phyloP scores from a whole-genome alignment of 176 grass and related monocot species.

The Calamus simplicifolius region DNA sequence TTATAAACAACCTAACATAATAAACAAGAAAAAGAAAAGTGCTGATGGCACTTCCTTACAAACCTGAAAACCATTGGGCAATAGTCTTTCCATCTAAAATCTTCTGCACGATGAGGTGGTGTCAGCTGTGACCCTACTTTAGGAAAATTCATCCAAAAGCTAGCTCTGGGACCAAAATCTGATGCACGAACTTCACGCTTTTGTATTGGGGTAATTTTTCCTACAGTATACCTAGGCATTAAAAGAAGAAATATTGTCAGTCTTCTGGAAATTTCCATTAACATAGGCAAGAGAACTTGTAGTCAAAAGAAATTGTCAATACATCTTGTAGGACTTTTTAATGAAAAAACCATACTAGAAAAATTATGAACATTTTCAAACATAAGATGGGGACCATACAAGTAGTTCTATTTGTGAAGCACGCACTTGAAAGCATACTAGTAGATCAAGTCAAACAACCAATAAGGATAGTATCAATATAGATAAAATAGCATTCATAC shows the following conservation, averaged over 20 bases:
- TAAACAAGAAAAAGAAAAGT: neutral
- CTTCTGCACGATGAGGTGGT: constrained; percentile 73
- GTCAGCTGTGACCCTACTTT: constrained; percentile 88
- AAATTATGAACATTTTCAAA: too few species aligned
- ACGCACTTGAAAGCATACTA: too few species aligned
- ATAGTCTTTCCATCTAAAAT: constrained; percentile 99
- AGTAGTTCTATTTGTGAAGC: too few species aligned
- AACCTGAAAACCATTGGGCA: constrained; percentile 99
- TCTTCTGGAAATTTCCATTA: neutral
- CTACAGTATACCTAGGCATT: constrained; percentile 85
- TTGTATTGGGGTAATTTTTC: constrained; percentile 98
- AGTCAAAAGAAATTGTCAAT: too few species aligned
- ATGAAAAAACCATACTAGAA: too few species aligned
- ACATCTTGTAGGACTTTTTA: too few species aligned
- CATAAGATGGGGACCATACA: too few species aligned
- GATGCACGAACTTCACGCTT: constrained; percentile 85
- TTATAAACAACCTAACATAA: too few species aligned
- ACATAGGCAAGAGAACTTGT: too few species aligned
- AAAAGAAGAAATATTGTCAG: neutral
- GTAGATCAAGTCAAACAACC: too few species aligned
- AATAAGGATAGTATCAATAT: too few species aligned
- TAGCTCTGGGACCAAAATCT: constrained; percentile 92
- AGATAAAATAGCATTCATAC: too few species aligned
- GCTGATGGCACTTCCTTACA: neutral
- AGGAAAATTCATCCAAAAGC: constrained; percentile 98